Evolutionary conservation across 805 yeast species (phyloP), one percentile per base, ranked within the genome.

Genomic region (Lipomyces lipofer): DNA sequence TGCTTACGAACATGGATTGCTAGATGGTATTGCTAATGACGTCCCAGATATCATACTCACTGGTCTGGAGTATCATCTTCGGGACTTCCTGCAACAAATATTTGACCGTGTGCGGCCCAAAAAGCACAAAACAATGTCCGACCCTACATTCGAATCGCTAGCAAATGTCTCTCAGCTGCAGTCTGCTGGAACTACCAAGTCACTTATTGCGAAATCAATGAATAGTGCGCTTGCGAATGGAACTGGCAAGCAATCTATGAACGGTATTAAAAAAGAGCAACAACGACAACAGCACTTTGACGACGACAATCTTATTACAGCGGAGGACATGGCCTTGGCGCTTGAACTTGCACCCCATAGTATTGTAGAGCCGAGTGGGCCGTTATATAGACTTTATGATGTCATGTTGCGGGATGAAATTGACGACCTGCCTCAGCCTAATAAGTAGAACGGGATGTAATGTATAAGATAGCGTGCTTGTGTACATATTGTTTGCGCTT

Each of bases 1-100:
- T 8, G 85, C 94, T 60, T 78, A 97, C 64, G 98, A 94, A 65
- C 83, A 89, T 67, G 99, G 99, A 0, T 73, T 94, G 7, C 77
- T 90, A 0, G 96, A 96, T 0, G 81, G 83, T 13, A 76, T 92
- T n/a, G 84, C 82, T 43, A 78, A 84, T n/a, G 83, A 82, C 19
- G 87, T 86, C 4, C 79, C 87, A n/a, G 95, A 90, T 51, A 73
- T 94, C 17, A 68, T 91, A 59, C 73, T 83, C 21, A 69, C 86
- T n/a, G 97, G 97, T 0, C 73, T 94, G 40, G 97, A 92, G 66
- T 75, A 79, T 30, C 92, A 90, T 70, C 70, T 94, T 60, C 86
- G 85, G 63, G 80, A 82, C 55, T 73, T 91, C 9, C 71, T 92
- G 4, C 94, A 88, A 64, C 80, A 81, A 59, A 82, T 89, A 1